A percentile compares a stretch with the other conserved stretches of the same genome.
phyloP scores from a whole-genome alignment of 768 basidiomycete genomes.

The Fibroporia radiculosa region DNA sequence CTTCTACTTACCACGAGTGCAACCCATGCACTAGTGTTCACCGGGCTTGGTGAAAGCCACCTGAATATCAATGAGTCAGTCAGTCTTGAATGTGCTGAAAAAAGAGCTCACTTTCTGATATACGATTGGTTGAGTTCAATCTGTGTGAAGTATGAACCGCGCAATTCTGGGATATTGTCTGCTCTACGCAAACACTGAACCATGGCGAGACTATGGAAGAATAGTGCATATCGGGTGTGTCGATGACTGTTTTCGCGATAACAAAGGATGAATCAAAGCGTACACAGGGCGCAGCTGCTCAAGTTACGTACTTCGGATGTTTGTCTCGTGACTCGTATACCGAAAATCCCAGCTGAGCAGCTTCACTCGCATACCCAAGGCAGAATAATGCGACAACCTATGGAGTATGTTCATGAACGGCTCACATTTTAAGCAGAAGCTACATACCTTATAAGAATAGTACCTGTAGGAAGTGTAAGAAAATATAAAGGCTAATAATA shows the following conservation, averaged over 20 bases:
- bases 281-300: background rate
- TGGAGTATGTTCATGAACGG: background rate
- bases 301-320: constrained; percentile 53
- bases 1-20: constrained; percentile 44
- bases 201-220: constrained; percentile 65
- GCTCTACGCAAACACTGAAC: constrained; percentile 49
- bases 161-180: constrained; percentile 26
- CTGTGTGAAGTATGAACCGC: constrained; percentile 43
- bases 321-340: constrained; percentile 49
- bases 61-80: constrained; percentile 23
- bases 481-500: background rate
- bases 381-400: constrained; percentile 60
- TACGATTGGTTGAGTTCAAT: constrained; percentile 53
- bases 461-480: constrained; percentile 34
- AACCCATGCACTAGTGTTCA: constrained; percentile 63
- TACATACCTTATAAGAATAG: constrained; percentile 51
- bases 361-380: constrained; percentile 50
- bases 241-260: constrained; percentile 62
- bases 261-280: background rate
- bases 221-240: constrained; percentile 59
- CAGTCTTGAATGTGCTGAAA: background rate
- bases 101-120: constrained; percentile 42
- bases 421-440: background rate
- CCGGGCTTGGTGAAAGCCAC: constrained; percentile 64
- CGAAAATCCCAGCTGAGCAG: constrained; percentile 54